Evolutionary conservation across 192 early-diverging fungal genomes (phyloP).

Genomic region (Entomortierella chlamydospora): DNA sequence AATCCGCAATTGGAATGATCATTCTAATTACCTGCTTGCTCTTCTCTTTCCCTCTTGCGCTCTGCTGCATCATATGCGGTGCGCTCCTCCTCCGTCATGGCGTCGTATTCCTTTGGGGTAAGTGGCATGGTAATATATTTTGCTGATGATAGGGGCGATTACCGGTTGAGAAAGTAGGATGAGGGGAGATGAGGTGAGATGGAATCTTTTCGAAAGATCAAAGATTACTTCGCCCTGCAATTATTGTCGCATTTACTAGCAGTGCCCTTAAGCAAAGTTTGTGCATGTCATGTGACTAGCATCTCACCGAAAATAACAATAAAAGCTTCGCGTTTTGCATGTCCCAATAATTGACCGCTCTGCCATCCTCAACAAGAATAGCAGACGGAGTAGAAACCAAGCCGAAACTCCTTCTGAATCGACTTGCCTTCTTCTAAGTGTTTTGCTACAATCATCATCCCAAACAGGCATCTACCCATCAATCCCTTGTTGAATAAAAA

Average conservation of each 20-base stretch:
- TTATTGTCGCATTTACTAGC: not conserved
- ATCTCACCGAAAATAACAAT: too few relatives aligned
- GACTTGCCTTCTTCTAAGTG: not conserved
- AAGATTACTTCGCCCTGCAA: not conserved
- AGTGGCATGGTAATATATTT: not conserved
- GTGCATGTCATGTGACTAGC: too few relatives aligned
- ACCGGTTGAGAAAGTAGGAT: too few relatives aligned
- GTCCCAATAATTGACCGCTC: too few relatives aligned
- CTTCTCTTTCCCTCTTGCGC: constrained; percentile 62
- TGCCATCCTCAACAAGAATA: not conserved
- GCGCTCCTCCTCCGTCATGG: constrained; percentile 64
- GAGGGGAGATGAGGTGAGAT: not conserved
- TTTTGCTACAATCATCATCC: too few relatives aligned
- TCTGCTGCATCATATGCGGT: constrained; percentile 53
- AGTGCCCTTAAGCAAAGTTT: not conserved
- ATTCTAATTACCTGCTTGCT: constrained; percentile 61
- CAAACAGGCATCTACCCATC: too few relatives aligned
- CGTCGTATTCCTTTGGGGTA: constrained; percentile 52
- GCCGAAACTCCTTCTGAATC: not conserved
- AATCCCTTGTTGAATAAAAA: too few relatives aligned
- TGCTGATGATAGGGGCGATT: not conserved
- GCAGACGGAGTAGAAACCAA: not conserved
- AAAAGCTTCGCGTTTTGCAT: too few relatives aligned
- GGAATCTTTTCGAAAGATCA: not conserved
- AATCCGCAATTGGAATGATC: not conserved